Percentiles rank a stretch among this genome's conserved stretches.
These are phyloP conservation scores for Gynandropsis gynandra DNA, from an alignment of 345 rosid genomes.

Conservation along the genomic window DNA sequence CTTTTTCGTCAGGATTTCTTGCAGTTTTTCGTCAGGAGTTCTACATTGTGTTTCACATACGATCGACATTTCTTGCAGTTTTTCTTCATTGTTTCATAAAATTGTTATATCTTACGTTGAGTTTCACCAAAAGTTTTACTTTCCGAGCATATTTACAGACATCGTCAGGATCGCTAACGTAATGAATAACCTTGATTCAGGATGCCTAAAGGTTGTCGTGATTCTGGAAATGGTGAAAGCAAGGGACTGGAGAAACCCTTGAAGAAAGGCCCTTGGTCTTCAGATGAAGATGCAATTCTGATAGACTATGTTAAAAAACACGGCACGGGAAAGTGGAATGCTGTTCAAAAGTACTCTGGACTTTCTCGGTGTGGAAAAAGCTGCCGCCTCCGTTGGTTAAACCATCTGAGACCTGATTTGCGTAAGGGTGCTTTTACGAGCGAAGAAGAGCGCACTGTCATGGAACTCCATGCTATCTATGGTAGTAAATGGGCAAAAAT, in stretches of 20 bases:
- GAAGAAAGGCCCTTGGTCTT: slow-evolving; percentile 86
- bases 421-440: slow-evolving; percentile 73
- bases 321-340: slow-evolving; percentile 81
- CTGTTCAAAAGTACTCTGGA: slow-evolving; percentile 78
- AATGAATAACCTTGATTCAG: too few species aligned
- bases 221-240: too few species aligned
- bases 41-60: too few species aligned
- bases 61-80: too few species aligned
- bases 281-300: slow-evolving; percentile 68
- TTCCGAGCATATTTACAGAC: too few species aligned
- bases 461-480: slow-evolving; percentile 72
- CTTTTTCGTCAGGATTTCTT: too few species aligned
- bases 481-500: slow-evolving; percentile 89
- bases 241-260: background rate
- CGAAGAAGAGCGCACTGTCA: slow-evolving; percentile 65
- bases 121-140: too few species aligned
- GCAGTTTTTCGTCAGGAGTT: too few species aligned
- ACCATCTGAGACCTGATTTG: slow-evolving; percentile 74
- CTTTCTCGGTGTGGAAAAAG: slow-evolving; percentile 77
- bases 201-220: too few species aligned
- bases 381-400: slow-evolving; percentile 79
- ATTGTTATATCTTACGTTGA: too few species aligned
- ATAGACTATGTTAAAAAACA: slow-evolving; percentile 71
- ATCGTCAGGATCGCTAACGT: too few species aligned
- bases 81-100: too few species aligned